Evolutionary conservation across 805 yeast genomes (phyloP), one percentile per base, ranked within the genome.

Genomic region (Ogataea angusta): DNA sequence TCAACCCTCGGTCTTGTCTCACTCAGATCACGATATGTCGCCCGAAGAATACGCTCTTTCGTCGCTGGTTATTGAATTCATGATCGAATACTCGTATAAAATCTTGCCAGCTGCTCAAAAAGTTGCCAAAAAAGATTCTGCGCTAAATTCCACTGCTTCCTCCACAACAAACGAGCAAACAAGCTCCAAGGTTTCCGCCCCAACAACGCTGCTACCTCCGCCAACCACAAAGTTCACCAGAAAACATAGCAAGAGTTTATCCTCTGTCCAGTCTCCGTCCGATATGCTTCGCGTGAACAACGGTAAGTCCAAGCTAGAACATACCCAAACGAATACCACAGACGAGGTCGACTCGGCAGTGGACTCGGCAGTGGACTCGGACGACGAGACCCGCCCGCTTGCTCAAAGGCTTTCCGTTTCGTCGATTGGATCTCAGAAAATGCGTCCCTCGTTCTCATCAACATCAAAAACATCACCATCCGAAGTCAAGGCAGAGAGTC

Each of bases 1-100:
- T 67, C 99, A 93, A 66, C 98, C 99, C 3, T 85, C 96, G n/a
- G 80, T 93, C 13, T 69, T 93, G 38, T 85, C 95, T 8, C 98
- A 91, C 61, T 95, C 96, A 5, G 76, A 74, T 49, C 97, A 93
- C 61, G 96, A 90, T 58, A 78, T 91, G 81, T 78, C 83, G 30
- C 97, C 97, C 1, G 87, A 80, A 23, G 97, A 93, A 63, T 90
- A 90, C 64, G 91, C 86, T 10, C 66, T 88, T 25, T 85, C 95
- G 5, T 88, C 90, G 50, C 72, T 80, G 6, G 96, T 87, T 24
- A 83, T 93, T 18, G 95, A 90, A 56, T 89, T 91, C 50, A 73
- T 93, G 67, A 85, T 91, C 42, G 90, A 84, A 50, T 88, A 91
- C 59, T 82, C 91, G 15, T 82, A 84, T 59, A 79, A 81, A 59